Evolutionary conservation across 75 land plant species (phyloP).

Genomic region (Azolla pinnata): DNA sequence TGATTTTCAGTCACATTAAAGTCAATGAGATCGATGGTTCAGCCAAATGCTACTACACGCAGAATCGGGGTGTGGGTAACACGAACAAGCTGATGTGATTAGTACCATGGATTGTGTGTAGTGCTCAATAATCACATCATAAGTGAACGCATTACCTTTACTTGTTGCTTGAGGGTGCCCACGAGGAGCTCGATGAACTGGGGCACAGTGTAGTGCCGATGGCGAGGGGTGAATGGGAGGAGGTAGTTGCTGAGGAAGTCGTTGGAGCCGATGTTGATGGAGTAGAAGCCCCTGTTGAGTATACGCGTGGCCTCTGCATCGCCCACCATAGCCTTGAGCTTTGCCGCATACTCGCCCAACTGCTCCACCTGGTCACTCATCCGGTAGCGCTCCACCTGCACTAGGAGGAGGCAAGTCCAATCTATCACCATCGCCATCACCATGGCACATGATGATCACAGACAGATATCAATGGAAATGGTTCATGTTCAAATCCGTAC

Average conservation of each 20-base stretch:
- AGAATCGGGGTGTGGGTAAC: too few relatives aligned
- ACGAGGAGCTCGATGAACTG: slow-evolving; percentile 47
- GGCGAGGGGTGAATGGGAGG: slow-evolving; percentile 34
- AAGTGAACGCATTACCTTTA: too few relatives aligned
- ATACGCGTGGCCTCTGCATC: slow-evolving; percentile 39
- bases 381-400: slow-evolving; percentile 57
- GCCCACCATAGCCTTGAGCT: slow-evolving; percentile 56
- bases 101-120: too few relatives aligned
- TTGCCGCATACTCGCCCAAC: slow-evolving; percentile 51
- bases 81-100: too few relatives aligned
- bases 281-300: slow-evolving; percentile 45
- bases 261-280: slow-evolving; percentile 74
- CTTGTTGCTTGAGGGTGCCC: slow-evolving; percentile 36
- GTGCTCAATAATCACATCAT: too few relatives aligned
- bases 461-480: background rate
- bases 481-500: slow-evolving; percentile 18
- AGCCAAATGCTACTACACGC: too few relatives aligned
- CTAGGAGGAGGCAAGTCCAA: background rate
- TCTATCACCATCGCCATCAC: background rate
- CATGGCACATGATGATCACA: background rate
- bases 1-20: too few relatives aligned
- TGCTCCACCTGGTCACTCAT: slow-evolving; percentile 60
- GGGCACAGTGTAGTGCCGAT: slow-evolving; percentile 31
- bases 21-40: too few relatives aligned
- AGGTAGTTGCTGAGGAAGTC: slow-evolving; percentile 91